Evolutionary conservation across 116 monocot species (phyloP).

Genomic region (Phalaenopsis hybrid): DNA sequence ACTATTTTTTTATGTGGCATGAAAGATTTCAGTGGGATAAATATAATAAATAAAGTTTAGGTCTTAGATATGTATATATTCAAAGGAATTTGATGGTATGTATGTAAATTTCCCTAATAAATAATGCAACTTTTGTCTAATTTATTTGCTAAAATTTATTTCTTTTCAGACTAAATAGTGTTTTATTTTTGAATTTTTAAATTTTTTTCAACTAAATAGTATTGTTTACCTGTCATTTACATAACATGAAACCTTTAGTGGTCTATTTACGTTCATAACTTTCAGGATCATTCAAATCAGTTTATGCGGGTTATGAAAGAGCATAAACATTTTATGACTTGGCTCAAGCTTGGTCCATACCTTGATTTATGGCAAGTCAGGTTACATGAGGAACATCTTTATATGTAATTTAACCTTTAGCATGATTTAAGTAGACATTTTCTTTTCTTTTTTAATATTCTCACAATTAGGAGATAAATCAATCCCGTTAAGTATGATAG

Average conservation of each 20-base stretch:
- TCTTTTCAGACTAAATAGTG: constrained; percentile 2
- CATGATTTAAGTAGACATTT: background rate
- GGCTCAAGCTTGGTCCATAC: constrained; percentile 22
- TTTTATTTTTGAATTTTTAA: background rate
- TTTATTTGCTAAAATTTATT: constrained; percentile 7
- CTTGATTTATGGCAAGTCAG: constrained; percentile 26
- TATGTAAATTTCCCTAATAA: background rate
- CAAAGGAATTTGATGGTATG: too few relatives aligned
- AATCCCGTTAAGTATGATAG: background rate
- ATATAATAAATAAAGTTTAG: too few relatives aligned
- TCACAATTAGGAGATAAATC: background rate
- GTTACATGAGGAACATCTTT: constrained; percentile 14
- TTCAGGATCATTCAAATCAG: constrained; percentile 16
- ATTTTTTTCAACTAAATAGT: background rate
- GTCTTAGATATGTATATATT: too few relatives aligned
- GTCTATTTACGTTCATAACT: constrained; percentile 9
- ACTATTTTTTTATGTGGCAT: too few relatives aligned
- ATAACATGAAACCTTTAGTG: constrained; percentile 4
- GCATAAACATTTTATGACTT: constrained; percentile 22
- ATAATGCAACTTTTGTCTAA: background rate
- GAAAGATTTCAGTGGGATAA: too few relatives aligned
- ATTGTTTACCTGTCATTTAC: constrained; percentile 7
- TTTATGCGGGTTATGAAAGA: constrained; percentile 36
- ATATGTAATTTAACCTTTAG: constrained; percentile 6
- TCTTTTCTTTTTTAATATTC: background rate